These are phyloP conservation scores for Claviceps purpurea DNA, from an alignment of 2,329 filamentous ascomycete genomes.

Conservation along the genomic window DNA sequence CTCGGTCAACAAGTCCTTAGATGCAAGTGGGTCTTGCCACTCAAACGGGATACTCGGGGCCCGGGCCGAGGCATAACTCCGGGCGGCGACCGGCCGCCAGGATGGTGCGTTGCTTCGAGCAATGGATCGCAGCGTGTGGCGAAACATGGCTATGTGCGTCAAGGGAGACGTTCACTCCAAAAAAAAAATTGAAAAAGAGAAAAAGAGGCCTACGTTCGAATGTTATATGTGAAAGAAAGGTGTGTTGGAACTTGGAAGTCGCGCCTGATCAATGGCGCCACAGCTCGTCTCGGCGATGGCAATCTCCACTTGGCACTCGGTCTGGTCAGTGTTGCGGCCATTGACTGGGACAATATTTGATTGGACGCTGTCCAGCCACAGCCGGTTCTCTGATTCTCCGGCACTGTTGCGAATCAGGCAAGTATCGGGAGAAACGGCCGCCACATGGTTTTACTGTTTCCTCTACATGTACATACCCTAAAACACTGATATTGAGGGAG, in stretches of 20 bases:
- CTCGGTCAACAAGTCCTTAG: slow-evolving; percentile 66
- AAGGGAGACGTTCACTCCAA: too few species aligned
- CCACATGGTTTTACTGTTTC: neutral
- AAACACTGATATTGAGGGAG: neutral
- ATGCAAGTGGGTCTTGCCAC: slow-evolving; percentile 79
- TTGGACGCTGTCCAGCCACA: slow-evolving; percentile 2
- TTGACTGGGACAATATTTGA: too few species aligned
- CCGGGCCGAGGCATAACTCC: slow-evolving; percentile 25
- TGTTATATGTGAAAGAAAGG: too few species aligned
- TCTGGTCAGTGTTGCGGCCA: neutral
- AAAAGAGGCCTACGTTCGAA: neutral
- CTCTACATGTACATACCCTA: neutral
- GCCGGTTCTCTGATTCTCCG: neutral
- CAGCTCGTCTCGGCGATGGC: too few species aligned
- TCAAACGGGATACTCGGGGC: slow-evolving; percentile 44
- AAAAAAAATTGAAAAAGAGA: neutral
- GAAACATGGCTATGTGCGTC: slow-evolving; percentile 14
- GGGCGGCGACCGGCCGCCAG: slow-evolving; percentile 14
- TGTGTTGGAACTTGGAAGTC: too few species aligned
- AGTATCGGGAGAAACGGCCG: slow-evolving; percentile 1
- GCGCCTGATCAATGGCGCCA: too few species aligned
- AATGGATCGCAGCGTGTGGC: slow-evolving; percentile 18
- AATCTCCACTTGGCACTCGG: too few species aligned
- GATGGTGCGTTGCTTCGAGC: slow-evolving; percentile 12
- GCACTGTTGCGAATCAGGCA: slow-evolving; percentile 1